These are phyloP conservation scores for Podaxis sp. DNA, from an alignment of 768 basidiomycete species.

Conservation along the genomic window DNA sequence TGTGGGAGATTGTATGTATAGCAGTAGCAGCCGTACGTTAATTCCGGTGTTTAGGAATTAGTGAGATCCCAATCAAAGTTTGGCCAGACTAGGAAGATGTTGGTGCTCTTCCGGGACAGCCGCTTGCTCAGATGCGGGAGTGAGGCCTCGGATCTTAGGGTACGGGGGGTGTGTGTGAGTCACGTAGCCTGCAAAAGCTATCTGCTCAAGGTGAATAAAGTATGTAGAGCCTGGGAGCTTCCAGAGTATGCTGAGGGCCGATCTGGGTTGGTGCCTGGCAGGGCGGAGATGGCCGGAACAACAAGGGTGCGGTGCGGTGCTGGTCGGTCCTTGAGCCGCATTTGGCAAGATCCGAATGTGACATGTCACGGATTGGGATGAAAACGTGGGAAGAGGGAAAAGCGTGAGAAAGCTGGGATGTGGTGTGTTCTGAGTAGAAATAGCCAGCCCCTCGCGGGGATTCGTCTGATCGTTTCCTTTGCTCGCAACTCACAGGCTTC, in stretches of 20 bases:
- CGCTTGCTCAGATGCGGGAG: not conserved
- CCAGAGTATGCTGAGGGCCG: not conserved
- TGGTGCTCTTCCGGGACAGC: not conserved
- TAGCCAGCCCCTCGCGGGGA: slow-evolving; percentile 18
- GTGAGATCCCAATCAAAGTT: slow-evolving; percentile 3
- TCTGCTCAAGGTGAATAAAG: not conserved
- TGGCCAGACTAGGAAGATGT: not conserved
- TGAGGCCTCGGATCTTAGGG: slow-evolving; percentile 23
- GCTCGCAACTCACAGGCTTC: slow-evolving; percentile 17
- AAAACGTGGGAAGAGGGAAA: slow-evolving; percentile 6
- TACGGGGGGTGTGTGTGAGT: not conserved
- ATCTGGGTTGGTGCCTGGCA: slow-evolving; percentile 6
- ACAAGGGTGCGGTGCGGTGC: slow-evolving; percentile 2
- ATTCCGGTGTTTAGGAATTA: slow-evolving; percentile 1
- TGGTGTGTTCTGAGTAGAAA: slow-evolving; percentile 17
- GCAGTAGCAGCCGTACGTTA: not conserved
- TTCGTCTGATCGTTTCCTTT: slow-evolving; percentile 18
- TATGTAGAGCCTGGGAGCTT: slow-evolving; percentile 1
- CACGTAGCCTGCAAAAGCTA: slow-evolving; percentile 1
- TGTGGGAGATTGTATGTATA: not conserved
- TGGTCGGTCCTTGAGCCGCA: slow-evolving; percentile 4
- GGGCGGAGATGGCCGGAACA: slow-evolving; percentile 17
- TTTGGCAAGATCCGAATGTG: slow-evolving; percentile 9
- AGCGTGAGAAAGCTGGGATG: slow-evolving; percentile 16
- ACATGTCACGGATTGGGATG: slow-evolving; percentile 16